phyloP scores from a whole-genome alignment of 2,329 filamentous ascomycete genomes.

The Fusarium hainanense region DNA sequence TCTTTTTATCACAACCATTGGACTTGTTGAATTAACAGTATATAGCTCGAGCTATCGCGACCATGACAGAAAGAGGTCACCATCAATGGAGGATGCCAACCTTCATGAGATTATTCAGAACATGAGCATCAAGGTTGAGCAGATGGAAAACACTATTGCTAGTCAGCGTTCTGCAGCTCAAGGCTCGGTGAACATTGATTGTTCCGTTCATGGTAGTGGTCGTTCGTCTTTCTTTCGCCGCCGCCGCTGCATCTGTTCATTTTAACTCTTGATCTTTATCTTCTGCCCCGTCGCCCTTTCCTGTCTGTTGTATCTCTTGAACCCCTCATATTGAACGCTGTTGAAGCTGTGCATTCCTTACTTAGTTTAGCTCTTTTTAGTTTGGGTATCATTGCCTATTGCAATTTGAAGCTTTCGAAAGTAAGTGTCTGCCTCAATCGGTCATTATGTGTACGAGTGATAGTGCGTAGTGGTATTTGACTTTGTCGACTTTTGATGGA shows the following conservation, averaged over 20 bases:
- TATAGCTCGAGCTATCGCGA: not conserved
- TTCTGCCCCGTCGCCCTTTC: too few relatives aligned
- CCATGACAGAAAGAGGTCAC: not conserved
- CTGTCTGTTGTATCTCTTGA: too few relatives aligned
- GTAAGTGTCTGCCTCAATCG: too few relatives aligned
- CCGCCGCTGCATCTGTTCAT: not conserved
- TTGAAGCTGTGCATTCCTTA: too few relatives aligned
- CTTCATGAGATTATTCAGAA: not conserved
- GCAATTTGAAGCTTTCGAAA: too few relatives aligned
- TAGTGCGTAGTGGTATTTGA: too few relatives aligned
- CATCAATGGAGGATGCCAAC: not conserved
- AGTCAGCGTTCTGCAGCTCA: not conserved
- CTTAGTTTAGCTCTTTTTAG: too few relatives aligned
- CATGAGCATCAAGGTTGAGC: not conserved
- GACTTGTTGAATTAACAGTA: not conserved
- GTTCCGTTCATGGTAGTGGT: not conserved
- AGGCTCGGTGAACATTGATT: not conserved
- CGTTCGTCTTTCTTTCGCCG: not conserved
- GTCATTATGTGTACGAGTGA: too few relatives aligned
- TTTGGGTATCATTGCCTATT: too few relatives aligned
- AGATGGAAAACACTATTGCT: not conserved
- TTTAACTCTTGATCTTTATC: not conserved
- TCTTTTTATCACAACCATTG: rapidly evolving
- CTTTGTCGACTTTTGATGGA: too few relatives aligned
- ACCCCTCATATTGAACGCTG: too few relatives aligned